Base-by-base conservation (phyloP, 2,329 filamentous ascomycete genomes). In the Tolypocladium cylindrosporum region DNA sequence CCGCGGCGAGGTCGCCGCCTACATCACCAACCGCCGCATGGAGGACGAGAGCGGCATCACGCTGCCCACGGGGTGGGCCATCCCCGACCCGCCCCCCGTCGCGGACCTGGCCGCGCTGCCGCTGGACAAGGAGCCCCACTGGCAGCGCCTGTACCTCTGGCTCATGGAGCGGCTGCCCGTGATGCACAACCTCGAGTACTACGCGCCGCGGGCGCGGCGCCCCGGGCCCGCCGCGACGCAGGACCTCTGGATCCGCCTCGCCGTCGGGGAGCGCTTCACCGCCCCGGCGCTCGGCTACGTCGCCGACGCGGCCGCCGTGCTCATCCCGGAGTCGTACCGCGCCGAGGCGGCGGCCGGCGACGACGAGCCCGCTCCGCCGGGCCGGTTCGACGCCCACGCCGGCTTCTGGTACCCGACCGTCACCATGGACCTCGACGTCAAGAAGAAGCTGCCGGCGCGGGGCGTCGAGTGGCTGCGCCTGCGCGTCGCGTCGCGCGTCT, bases 341-440 rank as follows among this genome's bases (percentile, higher is more conserved):
- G 73, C 73, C 16, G 60, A 58, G 2, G 62, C 61, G 13, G 48
- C 60, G 24, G 2, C 24, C 24, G 24, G 24, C 24, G 24, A 3
- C 14, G 67, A 69, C 1, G 60, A 59, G 10, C 61, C 61, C 0
- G 39, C 59, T 11, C 58, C 62, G 2, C 36, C 60, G 36, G 67
- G 61, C 2, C 56, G 60, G 4, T 67, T 69, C 40, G 58, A 64
- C 0, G 56, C 60, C 40, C 63, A 71, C 53, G 67, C 69, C 10
- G 63, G 69, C 7, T 84, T 83, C 64, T 91, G 88, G 89, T 91
- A 90, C 68, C 89, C 89, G 0, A 95, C 90, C 0, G 71, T 95
- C 1, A 74, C 86, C 21, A 72, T 94, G 67, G 91, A 89, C 68
- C 66, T 95, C 27, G 90, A 95, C 61, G 75, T 91, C 43, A 94